phyloP scores from a whole-genome alignment of 768 basidiomycete genomes.

The Phylloporus sp. region DNA sequence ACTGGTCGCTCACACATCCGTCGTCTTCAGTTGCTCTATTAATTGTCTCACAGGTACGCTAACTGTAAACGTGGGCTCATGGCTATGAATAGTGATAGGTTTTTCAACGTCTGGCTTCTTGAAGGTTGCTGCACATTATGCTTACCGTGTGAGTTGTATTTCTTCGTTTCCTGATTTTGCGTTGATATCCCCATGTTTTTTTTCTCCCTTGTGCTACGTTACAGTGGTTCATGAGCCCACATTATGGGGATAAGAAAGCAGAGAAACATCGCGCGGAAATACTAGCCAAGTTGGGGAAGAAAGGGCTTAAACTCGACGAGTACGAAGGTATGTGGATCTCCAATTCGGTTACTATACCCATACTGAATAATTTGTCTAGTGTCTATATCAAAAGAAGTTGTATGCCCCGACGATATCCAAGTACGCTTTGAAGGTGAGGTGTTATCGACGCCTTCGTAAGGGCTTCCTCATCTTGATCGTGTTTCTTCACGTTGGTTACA shows the following conservation, averaged over 20 bases:
- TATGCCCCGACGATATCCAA: slow-evolving; percentile 86
- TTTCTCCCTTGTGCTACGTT: not conserved
- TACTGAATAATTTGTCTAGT: slow-evolving; percentile 36
- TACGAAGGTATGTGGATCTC: slow-evolving; percentile 70
- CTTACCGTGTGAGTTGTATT: slow-evolving; percentile 52
- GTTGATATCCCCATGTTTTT: not conserved
- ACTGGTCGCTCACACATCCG: slow-evolving; percentile 7
- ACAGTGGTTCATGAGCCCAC: slow-evolving; percentile 64
- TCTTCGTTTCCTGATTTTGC: not conserved
- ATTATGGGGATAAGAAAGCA: slow-evolving; percentile 52
- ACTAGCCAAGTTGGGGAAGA: slow-evolving; percentile 67
- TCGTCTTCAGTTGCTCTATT: slow-evolving; percentile 45
- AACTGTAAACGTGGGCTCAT: not conserved
- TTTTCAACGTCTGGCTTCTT: not conserved
- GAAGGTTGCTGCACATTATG: slow-evolving; percentile 79
- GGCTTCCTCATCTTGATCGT: not conserved
- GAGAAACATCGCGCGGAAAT: slow-evolving; percentile 70
- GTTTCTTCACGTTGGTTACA: slow-evolving; percentile 19
- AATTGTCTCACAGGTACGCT: slow-evolving; percentile 48
- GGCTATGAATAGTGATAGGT: not conserved
- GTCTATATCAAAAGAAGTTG: slow-evolving; percentile 87
- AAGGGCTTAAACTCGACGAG: slow-evolving; percentile 75
- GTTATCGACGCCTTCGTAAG: not conserved
- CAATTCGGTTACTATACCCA: not conserved
- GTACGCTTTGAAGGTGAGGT: slow-evolving; percentile 67